These are phyloP conservation scores for Scorias spongiosa DNA, from an alignment of 2,329 filamentous ascomycete species.

Conservation along the genomic window DNA sequence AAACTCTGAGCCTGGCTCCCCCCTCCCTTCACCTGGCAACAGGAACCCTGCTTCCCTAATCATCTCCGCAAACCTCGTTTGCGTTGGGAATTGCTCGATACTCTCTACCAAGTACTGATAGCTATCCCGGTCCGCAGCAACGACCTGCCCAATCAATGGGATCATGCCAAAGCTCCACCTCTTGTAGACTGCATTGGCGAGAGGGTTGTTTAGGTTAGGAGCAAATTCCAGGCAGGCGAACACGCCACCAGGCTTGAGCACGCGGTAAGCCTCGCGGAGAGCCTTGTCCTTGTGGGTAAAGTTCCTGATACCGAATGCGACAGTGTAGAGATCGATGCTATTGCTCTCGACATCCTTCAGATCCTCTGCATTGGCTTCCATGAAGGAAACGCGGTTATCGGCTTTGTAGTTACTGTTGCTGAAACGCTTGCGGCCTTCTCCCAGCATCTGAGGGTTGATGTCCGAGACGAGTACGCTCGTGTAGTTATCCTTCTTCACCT, in stretches of 20 bases:
- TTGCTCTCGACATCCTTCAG: constrained; percentile 50
- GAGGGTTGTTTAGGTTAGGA: constrained; percentile 54
- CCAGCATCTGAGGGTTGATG: constrained; percentile 92
- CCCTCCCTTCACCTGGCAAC: constrained; percentile 42
- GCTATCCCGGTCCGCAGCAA: constrained; percentile 84
- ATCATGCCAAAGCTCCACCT: constrained; percentile 92
- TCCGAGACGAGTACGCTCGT: constrained; percentile 83
- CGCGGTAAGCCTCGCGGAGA: constrained; percentile 67
- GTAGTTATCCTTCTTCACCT: constrained; percentile 62
- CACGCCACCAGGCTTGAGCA: constrained; percentile 84
- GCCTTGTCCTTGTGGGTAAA: constrained; percentile 85
- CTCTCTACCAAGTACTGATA: constrained; percentile 99
- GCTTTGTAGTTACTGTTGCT: constrained; percentile 44
- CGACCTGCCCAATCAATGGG: constrained; percentile 84
- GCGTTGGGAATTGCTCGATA: constrained; percentile 82
- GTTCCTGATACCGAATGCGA: constrained; percentile 93
- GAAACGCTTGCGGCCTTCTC: constrained; percentile 70
- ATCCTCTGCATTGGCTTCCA: constrained; percentile 80
- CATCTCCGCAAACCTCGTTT: constrained; percentile 71
- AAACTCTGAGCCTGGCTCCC: not conserved
- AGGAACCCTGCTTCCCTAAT: constrained; percentile 73
- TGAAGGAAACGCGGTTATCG: constrained; percentile 46
- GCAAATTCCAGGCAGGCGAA: constrained; percentile 96
- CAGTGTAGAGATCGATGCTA: constrained; percentile 88
- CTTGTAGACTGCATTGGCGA: constrained; percentile 82